phyloP scores from a whole-genome alignment of 108 stramenopile genomes.

The Cylindrotheca fusiformis region DNA sequence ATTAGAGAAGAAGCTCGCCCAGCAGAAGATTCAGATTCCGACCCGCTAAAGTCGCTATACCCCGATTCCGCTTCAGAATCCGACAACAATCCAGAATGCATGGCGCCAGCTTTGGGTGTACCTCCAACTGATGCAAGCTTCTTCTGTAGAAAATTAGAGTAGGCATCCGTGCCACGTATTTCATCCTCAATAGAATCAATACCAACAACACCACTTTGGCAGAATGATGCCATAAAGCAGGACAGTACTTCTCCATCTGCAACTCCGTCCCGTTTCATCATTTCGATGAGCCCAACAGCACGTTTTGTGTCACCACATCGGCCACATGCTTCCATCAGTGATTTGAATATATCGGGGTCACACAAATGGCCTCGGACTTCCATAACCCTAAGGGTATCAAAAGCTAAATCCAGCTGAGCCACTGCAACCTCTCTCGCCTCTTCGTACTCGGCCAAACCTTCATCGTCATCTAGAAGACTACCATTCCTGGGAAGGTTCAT shows the following conservation, averaged over 20 bases:
- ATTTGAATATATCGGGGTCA: conserved; percentile 72
- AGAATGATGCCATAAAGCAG: conserved; percentile 73
- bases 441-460: conserved; percentile 46
- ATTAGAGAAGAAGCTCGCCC: conserved; percentile 14
- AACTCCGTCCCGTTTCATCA: conserved; percentile 77
- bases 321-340: conserved; percentile 84
- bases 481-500: conserved; percentile 4
- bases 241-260: conserved; percentile 65
- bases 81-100: neutral
- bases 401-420: conserved; percentile 82
- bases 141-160: conserved; percentile 28
- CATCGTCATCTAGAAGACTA: conserved; percentile 32
- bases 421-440: conserved; percentile 78
- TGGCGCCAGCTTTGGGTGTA: neutral
- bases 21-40: conserved; percentile 9
- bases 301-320: conserved; percentile 75
- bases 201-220: conserved; percentile 19
- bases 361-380: conserved; percentile 46
- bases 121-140: conserved; percentile 14
- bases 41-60: conserved; percentile 26
- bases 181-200: neutral
- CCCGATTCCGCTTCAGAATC: conserved; percentile 22
- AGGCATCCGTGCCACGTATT: conserved; percentile 27
- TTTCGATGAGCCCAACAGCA: conserved; percentile 68
- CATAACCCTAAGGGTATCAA: conserved; percentile 70